Base-by-base conservation (phyloP, 139 green algal genomes). In the Parachlorella kessleri region DNA sequence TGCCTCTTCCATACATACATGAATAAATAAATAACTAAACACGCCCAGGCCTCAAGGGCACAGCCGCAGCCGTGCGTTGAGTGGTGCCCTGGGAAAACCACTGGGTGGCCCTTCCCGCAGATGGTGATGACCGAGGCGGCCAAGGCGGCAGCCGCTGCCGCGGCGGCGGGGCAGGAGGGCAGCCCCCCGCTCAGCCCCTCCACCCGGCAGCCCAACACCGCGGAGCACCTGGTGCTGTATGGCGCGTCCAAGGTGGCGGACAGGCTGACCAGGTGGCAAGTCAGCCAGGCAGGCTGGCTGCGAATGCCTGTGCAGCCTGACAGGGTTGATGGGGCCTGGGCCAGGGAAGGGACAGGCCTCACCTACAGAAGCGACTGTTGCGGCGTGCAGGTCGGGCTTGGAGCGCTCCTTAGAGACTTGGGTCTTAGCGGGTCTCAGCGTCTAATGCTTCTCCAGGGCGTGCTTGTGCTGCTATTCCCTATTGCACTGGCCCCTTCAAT, bases 191-290 rank as follows among this genome's bases (percentile, higher is more conserved):
- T 67, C 26, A 75, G 66, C 48, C 76, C 66, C 5, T 23, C 30
- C 24, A 24, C 70, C n/a, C 35, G 41, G 66, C 41, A 64, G 21
- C 23, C 48, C 65, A 84, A 84, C 72, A 66, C 72, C 21, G 79
- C 72, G 1, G 65, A 70, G 28, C 72, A 84, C 65, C 65, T 84
- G 14, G 66, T 76, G 23, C 37, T 37, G 7, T 75, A 72, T 23
- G 54, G 41, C 0, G 38, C 80, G n/a, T 37, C 64, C 33, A 75
- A 79, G 32, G 38, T 40, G 2, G 26, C 36, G 18, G 66, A 39
- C 70, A 72, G 39, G 32, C 54, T 81, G 79, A 48, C 41, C 24
- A 64, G 66, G 39, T 53, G 30, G 72, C 75, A 67, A 67, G 39
- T 55, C 55, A 55, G 28, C 48, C 53, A 42, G 5, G 23, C 14